Conservation (phyloP, 2,329 filamentous ascomycete genomes). For the Bipolaris gigantea region DNA sequence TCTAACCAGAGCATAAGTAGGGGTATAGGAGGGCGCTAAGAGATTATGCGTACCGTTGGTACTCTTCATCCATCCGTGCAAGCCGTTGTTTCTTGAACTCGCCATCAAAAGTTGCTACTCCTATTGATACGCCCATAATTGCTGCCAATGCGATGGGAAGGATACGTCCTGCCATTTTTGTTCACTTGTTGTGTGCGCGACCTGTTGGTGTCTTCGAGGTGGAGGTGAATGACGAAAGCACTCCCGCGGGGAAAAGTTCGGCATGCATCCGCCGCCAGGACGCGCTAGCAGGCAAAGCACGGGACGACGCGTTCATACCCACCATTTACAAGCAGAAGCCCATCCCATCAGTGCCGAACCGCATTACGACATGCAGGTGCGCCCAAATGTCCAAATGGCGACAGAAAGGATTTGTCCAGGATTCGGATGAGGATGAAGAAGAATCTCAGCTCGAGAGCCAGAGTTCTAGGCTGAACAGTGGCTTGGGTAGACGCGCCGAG, state of each 20-base stretch:
- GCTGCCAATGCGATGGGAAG: constrained; percentile 38
- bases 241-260: constrained; percentile 22
- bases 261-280: constrained; percentile 11
- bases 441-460: constrained; percentile 35
- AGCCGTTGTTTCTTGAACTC: constrained; percentile 40
- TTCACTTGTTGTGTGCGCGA: not conserved
- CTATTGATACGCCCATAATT: constrained; percentile 38
- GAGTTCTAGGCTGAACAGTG: constrained; percentile 14
- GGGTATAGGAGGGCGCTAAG: not conserved
- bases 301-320: constrained; percentile 28
- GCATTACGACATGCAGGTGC: constrained; percentile 39
- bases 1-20: constrained; percentile 22
- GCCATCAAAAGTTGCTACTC: constrained; percentile 38
- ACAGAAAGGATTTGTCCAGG: constrained; percentile 53
- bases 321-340: constrained; percentile 13
- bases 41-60: constrained; percentile 28
- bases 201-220: not conserved
- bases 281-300: constrained; percentile 26
- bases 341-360: constrained; percentile 19
- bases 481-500: constrained; percentile 23
- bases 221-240: constrained; percentile 23
- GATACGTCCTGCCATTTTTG: constrained; percentile 38
- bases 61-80: constrained; percentile 39
- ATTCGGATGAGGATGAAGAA: constrained; percentile 55
- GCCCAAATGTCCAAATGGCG: constrained; percentile 55